Percentiles rank a stretch among this genome's conserved stretches.
phyloP scores from a whole-genome alignment of 2,329 filamentous ascomycete genomes.

The Cercospora beticola region DNA sequence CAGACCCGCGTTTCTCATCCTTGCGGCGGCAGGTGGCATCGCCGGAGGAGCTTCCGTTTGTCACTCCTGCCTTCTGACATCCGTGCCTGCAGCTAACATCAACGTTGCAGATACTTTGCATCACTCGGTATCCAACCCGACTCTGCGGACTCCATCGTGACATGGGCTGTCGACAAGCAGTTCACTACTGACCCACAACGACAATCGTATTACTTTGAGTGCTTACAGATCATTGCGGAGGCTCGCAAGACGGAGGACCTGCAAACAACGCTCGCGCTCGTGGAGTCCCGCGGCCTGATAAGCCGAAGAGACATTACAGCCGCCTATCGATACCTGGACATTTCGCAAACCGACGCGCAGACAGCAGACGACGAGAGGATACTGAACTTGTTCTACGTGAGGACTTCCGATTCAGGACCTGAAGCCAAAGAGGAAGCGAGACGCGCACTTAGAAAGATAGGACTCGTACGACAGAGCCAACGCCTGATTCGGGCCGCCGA shows the following conservation, averaged over 20 bases:
- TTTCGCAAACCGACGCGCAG: constrained; percentile 47
- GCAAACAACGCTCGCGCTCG: constrained; percentile 56
- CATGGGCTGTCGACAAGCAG: constrained; percentile 64
- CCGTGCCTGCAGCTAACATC: constrained; percentile 7
- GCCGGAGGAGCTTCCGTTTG: constrained; percentile 30
- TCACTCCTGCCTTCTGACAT: neutral
- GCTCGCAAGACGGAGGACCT: constrained; percentile 58
- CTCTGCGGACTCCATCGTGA: constrained; percentile 61
- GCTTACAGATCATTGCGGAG: constrained; percentile 59
- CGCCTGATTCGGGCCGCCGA: constrained; percentile 58
- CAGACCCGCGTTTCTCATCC: constrained; percentile 30
- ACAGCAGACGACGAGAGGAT: constrained; percentile 59
- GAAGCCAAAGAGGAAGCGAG: constrained; percentile 57
- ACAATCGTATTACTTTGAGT: constrained; percentile 63
- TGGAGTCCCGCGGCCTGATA: constrained; percentile 59
- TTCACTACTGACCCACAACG: constrained; percentile 55
- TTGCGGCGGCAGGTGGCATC: constrained; percentile 21
- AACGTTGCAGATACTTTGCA: constrained; percentile 46
- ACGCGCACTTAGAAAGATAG: constrained; percentile 60
- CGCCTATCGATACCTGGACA: constrained; percentile 61
- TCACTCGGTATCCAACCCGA: constrained; percentile 62
- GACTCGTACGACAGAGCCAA: constrained; percentile 57
- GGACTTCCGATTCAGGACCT: constrained; percentile 55
- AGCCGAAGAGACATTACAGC: constrained; percentile 56
- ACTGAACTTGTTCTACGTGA: constrained; percentile 60